A percentile compares a stretch with the other conserved stretches of the same genome.
Evolutionary conservation across 2,329 filamentous ascomycete genomes (phyloP).

Genomic region (Camptophora hylomeconis): DNA sequence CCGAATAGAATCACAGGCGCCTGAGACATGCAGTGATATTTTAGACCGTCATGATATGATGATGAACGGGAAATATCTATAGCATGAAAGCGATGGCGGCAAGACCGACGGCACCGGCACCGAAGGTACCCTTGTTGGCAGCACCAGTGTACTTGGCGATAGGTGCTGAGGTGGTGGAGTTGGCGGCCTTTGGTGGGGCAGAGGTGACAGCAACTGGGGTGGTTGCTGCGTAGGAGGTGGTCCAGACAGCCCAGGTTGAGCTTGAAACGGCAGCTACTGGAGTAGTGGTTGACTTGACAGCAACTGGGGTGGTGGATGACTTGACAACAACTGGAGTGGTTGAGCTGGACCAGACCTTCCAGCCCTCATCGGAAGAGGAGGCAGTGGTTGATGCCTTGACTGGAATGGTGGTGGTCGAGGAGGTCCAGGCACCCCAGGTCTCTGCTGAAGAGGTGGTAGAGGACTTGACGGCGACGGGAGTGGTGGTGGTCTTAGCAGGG

Average conservation of each 20-base stretch:
- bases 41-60: conserved; percentile 2
- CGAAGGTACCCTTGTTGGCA: conserved; percentile 1
- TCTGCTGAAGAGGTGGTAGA: background rate
- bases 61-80: conserved; percentile 6
- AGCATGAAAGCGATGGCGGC: conserved; percentile 7
- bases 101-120: conserved; percentile 6
- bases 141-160: conserved; percentile 3
- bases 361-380: background rate
- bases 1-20: too few species aligned
- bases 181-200: background rate
- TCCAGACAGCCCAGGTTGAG: conserved; percentile 2
- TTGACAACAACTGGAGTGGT: too few species aligned
- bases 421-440: conserved; percentile 3
- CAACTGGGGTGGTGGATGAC: conserved; percentile 4
- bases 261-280: background rate
- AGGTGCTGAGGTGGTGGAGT: conserved; percentile 3
- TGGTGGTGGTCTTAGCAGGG: conserved; percentile 1
- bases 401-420: conserved; percentile 1
- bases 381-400: background rate
- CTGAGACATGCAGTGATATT: too few species aligned
- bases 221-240: background rate
- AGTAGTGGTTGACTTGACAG: background rate
- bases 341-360: background rate
- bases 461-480: background rate
- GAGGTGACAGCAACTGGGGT: conserved; percentile 1